A percentile compares a stretch with the other conserved stretches of the same genome.
Conservation (phyloP, 352 stramenopile species). For the Globisporangium nodosum region DNA sequence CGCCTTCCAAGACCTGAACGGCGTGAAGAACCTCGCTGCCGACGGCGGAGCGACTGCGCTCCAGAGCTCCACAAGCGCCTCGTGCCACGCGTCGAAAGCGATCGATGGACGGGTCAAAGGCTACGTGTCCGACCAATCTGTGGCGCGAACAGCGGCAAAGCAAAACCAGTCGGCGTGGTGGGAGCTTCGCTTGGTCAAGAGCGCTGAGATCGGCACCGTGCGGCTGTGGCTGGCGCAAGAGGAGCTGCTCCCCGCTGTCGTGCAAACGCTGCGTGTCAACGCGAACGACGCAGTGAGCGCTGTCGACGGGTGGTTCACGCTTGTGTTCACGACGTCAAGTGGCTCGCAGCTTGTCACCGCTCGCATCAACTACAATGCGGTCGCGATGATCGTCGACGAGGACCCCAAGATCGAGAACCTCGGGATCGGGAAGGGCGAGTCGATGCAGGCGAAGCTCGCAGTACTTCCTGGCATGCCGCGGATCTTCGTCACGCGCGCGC, state of each 20-base stretch:
- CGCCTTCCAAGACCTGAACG: conserved; percentile 47
- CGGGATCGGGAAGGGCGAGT: conserved; percentile 42
- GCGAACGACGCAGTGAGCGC: conserved; percentile 22
- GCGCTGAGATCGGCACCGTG: conserved; percentile 45
- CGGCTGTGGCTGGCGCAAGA: conserved; percentile 41
- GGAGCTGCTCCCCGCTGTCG: conserved; percentile 15
- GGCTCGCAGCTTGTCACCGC: conserved; percentile 19
- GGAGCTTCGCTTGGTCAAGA: conserved; percentile 50
- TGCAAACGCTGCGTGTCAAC: conserved; percentile 30
- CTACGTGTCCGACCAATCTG: conserved; percentile 31
- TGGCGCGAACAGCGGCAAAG: conserved; percentile 38
- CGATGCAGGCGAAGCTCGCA: conserved; percentile 47
- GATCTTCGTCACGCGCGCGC: conserved; percentile 45
- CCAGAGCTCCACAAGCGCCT: conserved; percentile 63
- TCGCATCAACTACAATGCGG: conserved; percentile 45
- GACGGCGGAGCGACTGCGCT: conserved; percentile 42
- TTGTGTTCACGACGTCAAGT: conserved; percentile 27
- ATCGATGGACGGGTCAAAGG: conserved; percentile 58
- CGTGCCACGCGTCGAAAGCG: conserved; percentile 45
- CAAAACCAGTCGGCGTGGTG: conserved; percentile 47
- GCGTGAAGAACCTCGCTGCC: conserved; percentile 42
- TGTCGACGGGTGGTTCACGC: conserved; percentile 38
- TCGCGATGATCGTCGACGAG: conserved; percentile 52
- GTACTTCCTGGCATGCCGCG: conserved; percentile 25
- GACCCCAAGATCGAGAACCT: conserved; percentile 25